Evolutionary conservation across 495 filamentous ascomycete genomes (phyloP).

Genomic region (Aspergillus carlsbadensis): DNA sequence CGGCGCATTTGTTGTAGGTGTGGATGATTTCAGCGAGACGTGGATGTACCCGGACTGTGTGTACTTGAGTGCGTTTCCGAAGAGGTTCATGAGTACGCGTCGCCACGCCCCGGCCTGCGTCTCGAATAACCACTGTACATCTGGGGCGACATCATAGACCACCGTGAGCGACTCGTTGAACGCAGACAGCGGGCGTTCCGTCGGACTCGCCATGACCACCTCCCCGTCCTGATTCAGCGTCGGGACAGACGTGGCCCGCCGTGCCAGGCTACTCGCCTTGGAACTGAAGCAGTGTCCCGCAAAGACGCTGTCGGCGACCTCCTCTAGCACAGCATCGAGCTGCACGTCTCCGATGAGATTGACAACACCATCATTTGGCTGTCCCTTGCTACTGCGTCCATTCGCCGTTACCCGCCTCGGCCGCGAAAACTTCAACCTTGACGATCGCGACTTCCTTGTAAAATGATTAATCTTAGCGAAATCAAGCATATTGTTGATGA

Average conservation of each 20-base stretch:
- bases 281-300: conserved; percentile 42
- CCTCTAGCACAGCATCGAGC: conserved; percentile 53
- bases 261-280: background rate
- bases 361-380: background rate
- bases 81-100: conserved; percentile 46
- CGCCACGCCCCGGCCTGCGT: conserved; percentile 63
- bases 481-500: conserved; percentile 15
- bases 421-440: background rate
- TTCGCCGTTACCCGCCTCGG: background rate
- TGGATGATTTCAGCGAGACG: conserved; percentile 21
- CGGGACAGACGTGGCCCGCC: background rate
- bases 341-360: conserved; percentile 23
- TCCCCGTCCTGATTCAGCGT: background rate
- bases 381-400: background rate
- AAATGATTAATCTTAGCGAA: conserved; percentile 15
- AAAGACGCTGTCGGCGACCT: conserved; percentile 59
- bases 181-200: conserved; percentile 17
- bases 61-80: conserved; percentile 48
- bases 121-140: conserved; percentile 51
- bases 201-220: conserved; percentile 14
- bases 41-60: conserved; percentile 40
- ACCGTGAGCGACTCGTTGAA: conserved; percentile 38
- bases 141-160: conserved; percentile 55
- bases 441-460: background rate
- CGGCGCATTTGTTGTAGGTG: background rate